Evolutionary conservation across 345 rosid genomes (phyloP), one percentile per base, ranked within the genome.

Genomic region (Syzygium jambos): DNA sequence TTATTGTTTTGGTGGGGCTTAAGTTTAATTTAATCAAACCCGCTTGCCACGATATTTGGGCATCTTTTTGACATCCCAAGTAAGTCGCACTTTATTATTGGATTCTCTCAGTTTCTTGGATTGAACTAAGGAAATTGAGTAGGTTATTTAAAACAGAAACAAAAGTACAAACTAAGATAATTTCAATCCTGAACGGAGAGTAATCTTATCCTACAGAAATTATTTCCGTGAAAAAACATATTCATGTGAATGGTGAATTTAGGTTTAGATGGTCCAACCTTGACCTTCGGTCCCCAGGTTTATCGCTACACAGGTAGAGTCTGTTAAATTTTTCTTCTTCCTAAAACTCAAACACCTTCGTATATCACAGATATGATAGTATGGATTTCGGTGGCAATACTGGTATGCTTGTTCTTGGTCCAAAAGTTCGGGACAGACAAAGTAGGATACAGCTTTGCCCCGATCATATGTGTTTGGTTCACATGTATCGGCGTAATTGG

Each of bases 391-490:
- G 90, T 86, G 5, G 91, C 25, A 1, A 93, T 95, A 14, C 83
- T 92, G 87, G 84, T 93, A 7, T 55, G 87, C 41, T 87, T 93
- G 23, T 93, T 95, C 87, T 84, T 38, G 90, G 80, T 92, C 55
- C 93, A 95, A 78, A 89, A 91, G 52, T 89, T 92, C 53, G 95
- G 94, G 84, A 93, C 95, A 0, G 90, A 91, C 82, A 94, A 92
- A 89, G 92, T 93, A 11, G 95, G 93, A 29, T 92, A 92, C 84
- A 85, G 55, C 7, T 93, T 93, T 63, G 92, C 95, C 17, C 94
- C 94, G 1, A 88, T 93, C 55, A 83, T 51, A 25, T 55, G 78
- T 15, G 29, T 88, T n/a, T 89, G 89, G 91, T 89, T 86, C n/a
- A 9, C 52, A 4, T 56, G 85, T 11, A 56, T 88, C 30, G 52